Evolutionary conservation across 192 early-diverging fungal genomes (phyloP), one percentile per base, ranked within the genome.

Genomic region (Podila verticillata): DNA sequence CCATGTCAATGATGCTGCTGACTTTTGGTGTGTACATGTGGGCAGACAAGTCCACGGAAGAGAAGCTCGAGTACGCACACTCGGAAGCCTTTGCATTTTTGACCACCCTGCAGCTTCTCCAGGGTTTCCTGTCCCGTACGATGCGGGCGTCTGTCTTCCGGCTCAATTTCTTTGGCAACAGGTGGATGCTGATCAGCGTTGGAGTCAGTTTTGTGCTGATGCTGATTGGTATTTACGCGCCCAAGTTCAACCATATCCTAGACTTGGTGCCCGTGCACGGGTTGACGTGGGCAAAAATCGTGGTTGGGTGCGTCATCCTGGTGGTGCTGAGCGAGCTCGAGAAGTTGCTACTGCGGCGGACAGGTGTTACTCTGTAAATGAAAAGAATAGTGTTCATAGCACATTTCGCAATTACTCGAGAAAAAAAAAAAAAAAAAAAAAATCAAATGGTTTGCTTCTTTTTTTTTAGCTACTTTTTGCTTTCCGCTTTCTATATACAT

Each of bases 41-140:
- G 44, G 88, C 84, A 17, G 85, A 89, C 24, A 61, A 58, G 22
- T 75, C 75, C 15, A 47, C 57, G 13, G 30, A 64, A 5, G 66
- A 69, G 12, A 32, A 61, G 15, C 34, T 91, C 3, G 49, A 28
- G 2, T 61, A 86, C 54, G 84, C 90, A 20, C 85, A 80, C 57
- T 87, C 85, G 7, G 80, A 94, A 60, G 85, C 96, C 19, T 99
- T 98, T 81, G 81, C 89, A 28, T 88, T 91, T 19, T 84, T 99
- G 63, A 97, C 95, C 7, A 88, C 91, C 5, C 85, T 99, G 77
- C 97, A 99, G 82, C 87, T 99, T 10, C 82, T 92, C 32, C 96
- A 99, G 74, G 87, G 89, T 4, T 99, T 99, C 78, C 78, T 96
- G 12, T 95, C 95, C 10, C 82, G 94, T 22, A 93, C 91, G 48